Evolutionary conservation across 306 rosid genomes (phyloP).

Genomic region (Vachellia pachyceras): DNA sequence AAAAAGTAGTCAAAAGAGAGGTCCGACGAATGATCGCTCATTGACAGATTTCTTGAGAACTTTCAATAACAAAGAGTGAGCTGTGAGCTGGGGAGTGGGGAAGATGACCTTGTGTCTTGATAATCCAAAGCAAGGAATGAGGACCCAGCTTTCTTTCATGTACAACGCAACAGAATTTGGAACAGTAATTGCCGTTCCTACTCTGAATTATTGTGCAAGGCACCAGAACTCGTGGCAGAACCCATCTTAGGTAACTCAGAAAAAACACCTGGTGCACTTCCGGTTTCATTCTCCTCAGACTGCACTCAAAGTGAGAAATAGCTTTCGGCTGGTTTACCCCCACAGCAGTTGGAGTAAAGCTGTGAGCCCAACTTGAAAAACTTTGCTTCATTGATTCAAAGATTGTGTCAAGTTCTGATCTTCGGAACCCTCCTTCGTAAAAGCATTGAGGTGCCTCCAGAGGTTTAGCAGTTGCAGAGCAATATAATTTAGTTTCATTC

Average conservation of each 20-base stretch:
- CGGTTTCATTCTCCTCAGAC: neutral
- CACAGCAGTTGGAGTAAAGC: neutral
- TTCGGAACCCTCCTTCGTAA: conserved; percentile 49
- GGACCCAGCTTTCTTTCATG: no score
- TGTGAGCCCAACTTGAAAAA: neutral
- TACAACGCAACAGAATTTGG: conserved; percentile 37
- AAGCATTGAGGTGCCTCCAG: conserved; percentile 49
- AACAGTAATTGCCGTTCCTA: conserved; percentile 37
- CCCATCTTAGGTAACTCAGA: conserved; percentile 42
- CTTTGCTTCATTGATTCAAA: conserved; percentile 40
- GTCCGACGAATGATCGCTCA: no score
- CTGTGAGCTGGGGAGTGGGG: no score
- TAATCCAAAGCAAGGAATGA: no score
- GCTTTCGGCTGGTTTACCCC: neutral
- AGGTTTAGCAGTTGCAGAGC: neutral
- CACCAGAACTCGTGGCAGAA: conserved; percentile 46
- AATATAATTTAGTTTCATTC: no score
- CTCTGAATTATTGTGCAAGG: conserved; percentile 56
- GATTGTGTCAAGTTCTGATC: conserved; percentile 36
- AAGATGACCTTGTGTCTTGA: no score
- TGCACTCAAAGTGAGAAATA: neutral
- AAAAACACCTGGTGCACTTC: neutral
- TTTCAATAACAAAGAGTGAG: no score
- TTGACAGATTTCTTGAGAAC: no score
- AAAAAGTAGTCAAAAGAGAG: no score